Evolutionary conservation across 306 rosid genomes (phyloP), one percentile per base, ranked within the genome.

Genomic region (Vigna mungo): DNA sequence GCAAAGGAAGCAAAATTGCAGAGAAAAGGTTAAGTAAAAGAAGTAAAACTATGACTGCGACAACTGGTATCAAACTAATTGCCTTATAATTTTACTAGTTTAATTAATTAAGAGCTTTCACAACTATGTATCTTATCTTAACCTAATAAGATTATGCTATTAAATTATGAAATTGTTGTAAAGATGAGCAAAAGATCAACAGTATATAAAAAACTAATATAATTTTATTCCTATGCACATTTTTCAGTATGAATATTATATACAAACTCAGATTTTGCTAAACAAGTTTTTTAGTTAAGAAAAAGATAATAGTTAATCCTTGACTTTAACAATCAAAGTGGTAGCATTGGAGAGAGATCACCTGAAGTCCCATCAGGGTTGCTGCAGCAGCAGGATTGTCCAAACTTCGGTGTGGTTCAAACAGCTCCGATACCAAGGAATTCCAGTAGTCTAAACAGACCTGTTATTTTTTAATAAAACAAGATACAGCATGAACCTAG

Each of bases 371-470:
- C 89, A 85, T 82, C 78, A 85, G 0, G 74, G 23, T 53, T 59
- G 84, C 89, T 53, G 86, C 39, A 71, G 84, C 82, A 14, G 84
- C 89, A 66, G 86, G 86, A 71, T 16, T 85, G 11, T 85, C 86
- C 78, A 82, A 51, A 82, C 72, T 82, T 18, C 79, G 67, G 32
- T 82, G 82, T 34, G 89, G 86, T 61, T 82, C 88, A 85, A 81
- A 85, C 79, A 85, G 86, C 79, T 91, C 97, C 70, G 89, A 80
- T 20, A 96, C 99, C 82, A 96, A 88, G 55, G 92, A 79, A 85
- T 96, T 96, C 99, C 99, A 96, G 73, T 92, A 96, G 82, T 96
- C 99, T 78, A 96, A 85, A 86, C 99, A 96, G 9, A 96, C 99
- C 99, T 95, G 77, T 83, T 53, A 78, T 60, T 74, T 36, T 70